Evolutionary conservation across 306 rosid species (phyloP).

Genomic region (Albizia julibrissin): DNA sequence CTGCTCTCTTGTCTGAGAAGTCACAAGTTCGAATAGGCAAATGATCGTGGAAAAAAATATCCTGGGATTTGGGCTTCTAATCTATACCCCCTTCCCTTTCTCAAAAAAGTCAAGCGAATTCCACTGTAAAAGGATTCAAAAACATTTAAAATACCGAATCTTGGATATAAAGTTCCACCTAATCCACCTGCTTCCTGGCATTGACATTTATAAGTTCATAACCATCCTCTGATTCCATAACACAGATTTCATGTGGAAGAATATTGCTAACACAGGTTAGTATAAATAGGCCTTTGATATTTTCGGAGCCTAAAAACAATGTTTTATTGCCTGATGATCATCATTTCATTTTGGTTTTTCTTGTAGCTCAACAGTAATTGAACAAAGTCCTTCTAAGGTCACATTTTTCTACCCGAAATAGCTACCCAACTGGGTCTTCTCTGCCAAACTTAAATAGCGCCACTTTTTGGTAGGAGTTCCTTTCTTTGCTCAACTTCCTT

Average conservation of each 20-base stretch:
- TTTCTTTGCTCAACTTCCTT: background rate
- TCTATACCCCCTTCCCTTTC: background rate
- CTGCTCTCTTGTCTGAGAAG: too few species aligned
- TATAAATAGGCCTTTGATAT: background rate
- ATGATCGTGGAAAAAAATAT: too few species aligned
- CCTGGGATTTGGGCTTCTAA: background rate
- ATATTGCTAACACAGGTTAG: background rate
- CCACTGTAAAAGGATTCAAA: background rate
- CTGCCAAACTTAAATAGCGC: background rate
- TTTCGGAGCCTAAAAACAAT: slow-evolving; percentile 1
- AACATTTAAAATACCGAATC: background rate
- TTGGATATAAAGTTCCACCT: background rate
- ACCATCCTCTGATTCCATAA: background rate
- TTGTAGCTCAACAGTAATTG: background rate
- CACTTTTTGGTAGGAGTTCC: background rate
- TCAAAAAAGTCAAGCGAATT: background rate
- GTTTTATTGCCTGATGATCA: background rate
- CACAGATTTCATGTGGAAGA: background rate
- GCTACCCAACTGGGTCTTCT: background rate
- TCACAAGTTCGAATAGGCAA: too few species aligned
- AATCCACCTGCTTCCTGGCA: background rate
- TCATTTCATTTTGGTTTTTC: background rate
- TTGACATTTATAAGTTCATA: background rate
- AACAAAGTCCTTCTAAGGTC: background rate
- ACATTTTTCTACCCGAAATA: background rate